Evolutionary conservation across 768 basidiomycete genomes (phyloP).

Genomic region (Nidularia pulvinata): DNA sequence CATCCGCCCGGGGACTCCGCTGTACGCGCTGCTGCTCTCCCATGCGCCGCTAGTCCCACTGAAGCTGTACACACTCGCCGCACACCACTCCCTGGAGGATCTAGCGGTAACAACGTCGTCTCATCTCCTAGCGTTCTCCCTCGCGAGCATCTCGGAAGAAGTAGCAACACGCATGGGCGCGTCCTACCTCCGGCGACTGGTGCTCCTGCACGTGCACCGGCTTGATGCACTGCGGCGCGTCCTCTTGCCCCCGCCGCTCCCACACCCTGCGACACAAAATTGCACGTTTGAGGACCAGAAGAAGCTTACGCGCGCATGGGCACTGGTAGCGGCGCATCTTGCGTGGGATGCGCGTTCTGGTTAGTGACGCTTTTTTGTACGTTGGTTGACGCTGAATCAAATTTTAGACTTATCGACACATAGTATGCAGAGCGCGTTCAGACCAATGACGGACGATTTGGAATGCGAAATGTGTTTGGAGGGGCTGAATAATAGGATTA

Average conservation of each 20-base stretch:
- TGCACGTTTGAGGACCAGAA: conserved; percentile 21
- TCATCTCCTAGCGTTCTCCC: conserved; percentile 30
- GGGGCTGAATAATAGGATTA: conserved; percentile 42
- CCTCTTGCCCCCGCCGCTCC: conserved; percentile 15
- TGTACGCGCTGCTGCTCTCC: conserved; percentile 28
- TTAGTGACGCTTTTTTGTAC: conserved; percentile 2
- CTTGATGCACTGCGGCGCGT: conserved; percentile 27
- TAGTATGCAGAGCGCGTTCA: conserved; percentile 45
- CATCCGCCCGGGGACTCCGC: conserved; percentile 21
- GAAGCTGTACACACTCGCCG: conserved; percentile 40
- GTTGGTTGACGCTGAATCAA: not conserved
- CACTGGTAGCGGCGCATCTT: conserved; percentile 19
- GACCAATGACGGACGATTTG: conserved; percentile 45
- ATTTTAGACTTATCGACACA: conserved; percentile 46
- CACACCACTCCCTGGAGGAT: conserved; percentile 24
- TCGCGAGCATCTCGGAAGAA: conserved; percentile 32
- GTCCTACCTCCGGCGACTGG: conserved; percentile 36
- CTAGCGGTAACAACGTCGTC: conserved; percentile 36
- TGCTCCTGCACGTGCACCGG: conserved; percentile 33
- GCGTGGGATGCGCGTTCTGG: conserved; percentile 23
- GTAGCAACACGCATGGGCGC: conserved; percentile 35
- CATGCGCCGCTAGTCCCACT: conserved; percentile 31
- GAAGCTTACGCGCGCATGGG: conserved; percentile 23
- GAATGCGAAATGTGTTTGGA: conserved; percentile 42
- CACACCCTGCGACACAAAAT: conserved; percentile 14